phyloP scores from a whole-genome alignment of 2,329 filamentous ascomycete species.

The Zymoseptoria brevis region DNA sequence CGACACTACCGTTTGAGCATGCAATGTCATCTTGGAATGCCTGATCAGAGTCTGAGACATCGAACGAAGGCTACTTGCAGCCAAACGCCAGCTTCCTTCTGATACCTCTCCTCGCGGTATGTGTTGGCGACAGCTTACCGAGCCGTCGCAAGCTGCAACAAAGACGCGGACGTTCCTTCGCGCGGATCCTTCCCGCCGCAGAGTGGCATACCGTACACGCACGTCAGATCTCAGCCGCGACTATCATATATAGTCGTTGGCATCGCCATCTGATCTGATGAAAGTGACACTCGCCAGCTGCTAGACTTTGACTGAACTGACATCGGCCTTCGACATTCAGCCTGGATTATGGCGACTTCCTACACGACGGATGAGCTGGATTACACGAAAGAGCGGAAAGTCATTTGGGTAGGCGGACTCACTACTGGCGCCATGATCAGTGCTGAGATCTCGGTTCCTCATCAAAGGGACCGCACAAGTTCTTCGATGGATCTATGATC shows the following conservation, averaged over 20 bases:
- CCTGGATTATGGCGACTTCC: not conserved
- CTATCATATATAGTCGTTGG: not conserved
- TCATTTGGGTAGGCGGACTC: not conserved
- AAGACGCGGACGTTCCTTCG: not conserved
- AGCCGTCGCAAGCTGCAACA: not conserved
- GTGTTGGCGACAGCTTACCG: no score
- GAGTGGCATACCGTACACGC: not conserved
- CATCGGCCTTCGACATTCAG: no score
- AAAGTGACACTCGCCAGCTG: not conserved
- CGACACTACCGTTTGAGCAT: no score
- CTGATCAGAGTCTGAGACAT: no score
- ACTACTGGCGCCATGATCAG: not conserved
- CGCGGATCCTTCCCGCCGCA: not conserved
- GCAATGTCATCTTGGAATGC: no score
- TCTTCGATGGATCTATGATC: conserved; percentile 8
- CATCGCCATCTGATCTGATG: not conserved
- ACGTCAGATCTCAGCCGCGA: not conserved
- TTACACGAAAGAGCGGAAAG: conserved; percentile 1
- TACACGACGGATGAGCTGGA: not conserved
- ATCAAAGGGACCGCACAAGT: not conserved
- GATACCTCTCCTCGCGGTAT: no score
- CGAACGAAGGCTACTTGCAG: no score
- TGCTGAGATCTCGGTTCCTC: not conserved
- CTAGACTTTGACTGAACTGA: no score
- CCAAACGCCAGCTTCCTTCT: no score